Conservation (phyloP, 352 stramenopile species). For the Pythium aristosporum region DNA sequence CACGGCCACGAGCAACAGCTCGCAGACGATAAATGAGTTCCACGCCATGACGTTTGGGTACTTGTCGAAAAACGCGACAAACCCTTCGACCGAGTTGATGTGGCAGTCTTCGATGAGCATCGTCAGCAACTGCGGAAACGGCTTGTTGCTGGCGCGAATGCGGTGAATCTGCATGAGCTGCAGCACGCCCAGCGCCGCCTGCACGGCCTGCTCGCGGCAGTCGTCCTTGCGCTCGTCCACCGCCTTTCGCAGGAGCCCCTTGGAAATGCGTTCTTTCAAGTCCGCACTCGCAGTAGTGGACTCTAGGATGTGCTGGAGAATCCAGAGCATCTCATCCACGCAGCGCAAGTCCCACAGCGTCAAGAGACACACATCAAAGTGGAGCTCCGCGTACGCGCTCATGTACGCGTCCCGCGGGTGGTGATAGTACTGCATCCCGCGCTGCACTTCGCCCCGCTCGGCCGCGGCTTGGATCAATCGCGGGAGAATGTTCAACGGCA, state of each 20-base stretch:
- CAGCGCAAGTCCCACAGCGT: slow-evolving; percentile 47
- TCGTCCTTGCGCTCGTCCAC: slow-evolving; percentile 39
- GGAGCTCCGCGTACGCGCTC: slow-evolving; percentile 50
- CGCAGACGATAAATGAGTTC: slow-evolving; percentile 66
- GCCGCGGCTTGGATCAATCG: slow-evolving; percentile 60
- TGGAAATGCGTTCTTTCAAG: slow-evolving; percentile 60
- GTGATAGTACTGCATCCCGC: slow-evolving; percentile 66
- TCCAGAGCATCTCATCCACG: slow-evolving; percentile 47
- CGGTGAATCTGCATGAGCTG: slow-evolving; percentile 59
- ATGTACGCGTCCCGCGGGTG: slow-evolving; percentile 39
- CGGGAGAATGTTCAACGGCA: slow-evolving; percentile 57
- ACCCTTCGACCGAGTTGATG: slow-evolving; percentile 33
- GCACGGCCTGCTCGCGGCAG: slow-evolving; percentile 36
- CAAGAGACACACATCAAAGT: slow-evolving; percentile 69
- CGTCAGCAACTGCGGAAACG: slow-evolving; percentile 44
- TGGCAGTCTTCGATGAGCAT: slow-evolving; percentile 35
- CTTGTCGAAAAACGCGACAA: slow-evolving; percentile 48
- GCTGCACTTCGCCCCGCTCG: slow-evolving; percentile 46
- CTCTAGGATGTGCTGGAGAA: slow-evolving; percentile 53
- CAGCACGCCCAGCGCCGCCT: slow-evolving; percentile 43
- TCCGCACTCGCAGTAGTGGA: slow-evolving; percentile 35
- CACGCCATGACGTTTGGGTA: slow-evolving; percentile 53
- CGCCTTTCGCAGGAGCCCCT: slow-evolving; percentile 53
- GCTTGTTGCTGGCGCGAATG: slow-evolving; percentile 49
- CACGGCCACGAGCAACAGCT: slow-evolving; percentile 59